phyloP scores from a whole-genome alignment of 106 monocot genomes.

The Dioscorea dumetorum region DNA sequence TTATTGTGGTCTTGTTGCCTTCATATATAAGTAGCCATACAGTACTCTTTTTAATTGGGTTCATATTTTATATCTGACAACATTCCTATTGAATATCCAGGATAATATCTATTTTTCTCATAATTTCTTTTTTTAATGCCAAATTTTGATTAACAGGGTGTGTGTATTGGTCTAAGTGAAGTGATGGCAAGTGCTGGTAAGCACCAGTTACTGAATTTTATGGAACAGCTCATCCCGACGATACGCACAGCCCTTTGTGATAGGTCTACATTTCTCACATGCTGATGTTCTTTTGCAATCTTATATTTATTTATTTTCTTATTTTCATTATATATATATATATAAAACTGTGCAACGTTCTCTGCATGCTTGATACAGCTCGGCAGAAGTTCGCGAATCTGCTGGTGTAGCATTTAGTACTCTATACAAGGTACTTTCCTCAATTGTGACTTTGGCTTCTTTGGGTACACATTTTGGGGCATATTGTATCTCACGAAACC shows the following conservation, averaged over 20 bases:
- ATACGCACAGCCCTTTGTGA: constrained; percentile 99
- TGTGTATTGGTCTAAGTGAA: constrained; percentile 96
- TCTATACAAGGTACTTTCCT: constrained; percentile 83
- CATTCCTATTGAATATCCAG: too few relatives aligned
- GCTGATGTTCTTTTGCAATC: not conserved
- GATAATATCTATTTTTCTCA: too few relatives aligned
- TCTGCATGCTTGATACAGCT: constrained; percentile 22
- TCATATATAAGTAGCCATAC: too few relatives aligned
- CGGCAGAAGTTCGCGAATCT: constrained; percentile 88
- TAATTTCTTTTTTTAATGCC: too few relatives aligned
- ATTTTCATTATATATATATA: constrained; percentile 1
- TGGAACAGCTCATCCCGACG: constrained; percentile 92
- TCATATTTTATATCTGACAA: too few relatives aligned
- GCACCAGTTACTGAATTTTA: constrained; percentile 85
- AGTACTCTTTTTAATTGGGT: too few relatives aligned
- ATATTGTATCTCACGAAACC: not conserved
- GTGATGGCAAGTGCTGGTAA: constrained; percentile 97
- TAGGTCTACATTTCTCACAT: constrained; percentile 37
- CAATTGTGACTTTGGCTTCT: not conserved
- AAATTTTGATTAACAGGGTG: constrained; percentile 42
- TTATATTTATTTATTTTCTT: not conserved
- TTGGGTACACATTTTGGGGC: not conserved
- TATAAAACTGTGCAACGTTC: not conserved
- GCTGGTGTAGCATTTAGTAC: constrained; percentile 98
- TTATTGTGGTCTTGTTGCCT: too few relatives aligned